Evolutionary conservation across 2,329 filamentous ascomycete species (phyloP).

Genomic region (Pseudogymnoascus sp.): DNA sequence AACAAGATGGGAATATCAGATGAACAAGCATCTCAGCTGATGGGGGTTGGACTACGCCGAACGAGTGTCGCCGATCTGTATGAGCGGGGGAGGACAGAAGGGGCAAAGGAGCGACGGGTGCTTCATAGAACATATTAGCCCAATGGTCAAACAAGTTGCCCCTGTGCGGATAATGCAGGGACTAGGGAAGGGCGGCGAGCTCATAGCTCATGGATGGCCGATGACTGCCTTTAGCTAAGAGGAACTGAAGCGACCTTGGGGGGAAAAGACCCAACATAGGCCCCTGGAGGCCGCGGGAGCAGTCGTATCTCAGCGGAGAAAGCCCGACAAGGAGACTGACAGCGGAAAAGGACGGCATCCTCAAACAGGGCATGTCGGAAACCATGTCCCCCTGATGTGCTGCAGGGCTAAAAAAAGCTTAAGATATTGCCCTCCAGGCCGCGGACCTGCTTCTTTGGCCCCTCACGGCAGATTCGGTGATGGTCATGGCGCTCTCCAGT

Average conservation of each 20-base stretch:
- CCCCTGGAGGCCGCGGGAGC: not conserved
- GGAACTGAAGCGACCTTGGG: not conserved
- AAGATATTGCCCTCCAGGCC: not conserved
- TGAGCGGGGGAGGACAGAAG: not conserved
- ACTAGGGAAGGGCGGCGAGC: not conserved
- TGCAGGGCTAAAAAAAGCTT: not conserved
- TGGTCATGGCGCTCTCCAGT: not conserved
- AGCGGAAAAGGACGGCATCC: not conserved
- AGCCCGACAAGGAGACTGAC: not conserved
- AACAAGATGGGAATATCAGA: conserved; percentile 1
- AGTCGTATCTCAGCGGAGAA: not conserved
- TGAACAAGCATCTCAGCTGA: not conserved
- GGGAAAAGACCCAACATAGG: not conserved
- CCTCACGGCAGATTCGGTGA: not conserved
- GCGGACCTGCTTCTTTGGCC: not conserved
- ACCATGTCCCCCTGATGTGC: not conserved
- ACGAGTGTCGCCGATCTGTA: conserved; percentile 2
- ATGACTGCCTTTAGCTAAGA: not conserved
- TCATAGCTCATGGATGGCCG: not conserved
- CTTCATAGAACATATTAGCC: not conserved
- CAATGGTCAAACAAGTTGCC: conserved; percentile 5
- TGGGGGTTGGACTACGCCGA: not conserved
- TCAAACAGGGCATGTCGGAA: conserved; percentile 2
- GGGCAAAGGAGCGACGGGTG: not conserved
- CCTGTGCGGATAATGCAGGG: not conserved